A percentile compares a stretch with the other conserved stretches of the same genome.
phyloP scores from a whole-genome alignment of 176 grass and related monocot species.

The Elymus sibiricus region DNA sequence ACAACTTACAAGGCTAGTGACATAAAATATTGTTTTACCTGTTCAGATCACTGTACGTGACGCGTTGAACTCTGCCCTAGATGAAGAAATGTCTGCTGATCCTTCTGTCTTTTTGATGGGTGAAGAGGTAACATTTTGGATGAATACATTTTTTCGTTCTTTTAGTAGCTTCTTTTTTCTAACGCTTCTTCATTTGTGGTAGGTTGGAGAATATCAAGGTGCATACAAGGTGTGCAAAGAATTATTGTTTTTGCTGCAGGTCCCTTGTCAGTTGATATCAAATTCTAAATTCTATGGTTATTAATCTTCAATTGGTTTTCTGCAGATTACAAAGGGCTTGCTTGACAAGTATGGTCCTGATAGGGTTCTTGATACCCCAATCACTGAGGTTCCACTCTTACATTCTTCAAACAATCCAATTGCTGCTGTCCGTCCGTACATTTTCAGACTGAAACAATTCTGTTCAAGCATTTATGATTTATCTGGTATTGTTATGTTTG shows the following conservation, averaged over 20 bases:
- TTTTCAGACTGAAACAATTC: background rate
- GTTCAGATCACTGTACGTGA: slow-evolving; percentile 87
- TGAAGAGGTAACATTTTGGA: slow-evolving; percentile 70
- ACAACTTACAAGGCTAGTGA: slow-evolving; percentile 14
- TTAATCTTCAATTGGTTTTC: slow-evolving; percentile 17
- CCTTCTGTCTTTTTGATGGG: slow-evolving; percentile 97
- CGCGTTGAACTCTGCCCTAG: slow-evolving; percentile 88
- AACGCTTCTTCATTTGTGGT: slow-evolving; percentile 28
- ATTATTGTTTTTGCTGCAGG: slow-evolving; percentile 1
- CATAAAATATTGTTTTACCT: slow-evolving; percentile 24
- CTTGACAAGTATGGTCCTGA: slow-evolving; percentile 96
- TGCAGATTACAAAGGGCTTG: slow-evolving; percentile 94
- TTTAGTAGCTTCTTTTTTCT: background rate
- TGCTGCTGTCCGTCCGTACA: background rate
- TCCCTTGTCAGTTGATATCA: background rate
- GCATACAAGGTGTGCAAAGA: slow-evolving; percentile 77
- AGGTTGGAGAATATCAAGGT: slow-evolving; percentile 99
- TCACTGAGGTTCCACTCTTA: slow-evolving; percentile 71
- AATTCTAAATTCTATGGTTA: background rate
- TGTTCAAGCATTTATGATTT: slow-evolving; percentile 7
- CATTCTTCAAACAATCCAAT: background rate
- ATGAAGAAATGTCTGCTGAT: slow-evolving; percentile 98
- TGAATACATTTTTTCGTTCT: background rate
- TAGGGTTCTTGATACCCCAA: slow-evolving; percentile 99
- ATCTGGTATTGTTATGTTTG: slow-evolving; percentile 24